Conservation (phyloP, 2,329 filamentous ascomycete species). For the Massarina eburnea region DNA sequence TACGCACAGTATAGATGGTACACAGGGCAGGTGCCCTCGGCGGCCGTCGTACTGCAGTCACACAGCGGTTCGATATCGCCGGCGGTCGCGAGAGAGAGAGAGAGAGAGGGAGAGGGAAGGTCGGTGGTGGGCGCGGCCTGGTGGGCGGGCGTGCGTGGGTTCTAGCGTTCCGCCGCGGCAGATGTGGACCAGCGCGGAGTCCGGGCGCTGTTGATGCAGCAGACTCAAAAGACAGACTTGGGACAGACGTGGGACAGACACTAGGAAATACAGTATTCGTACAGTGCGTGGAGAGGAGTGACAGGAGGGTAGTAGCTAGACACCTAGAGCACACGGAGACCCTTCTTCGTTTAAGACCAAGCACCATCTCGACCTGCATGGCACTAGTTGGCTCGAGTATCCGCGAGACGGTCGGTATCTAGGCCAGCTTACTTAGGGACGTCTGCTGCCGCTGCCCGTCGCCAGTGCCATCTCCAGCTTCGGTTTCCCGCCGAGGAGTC, state of each 20-base stretch:
- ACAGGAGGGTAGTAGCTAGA: no score
- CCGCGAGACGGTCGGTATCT: no score
- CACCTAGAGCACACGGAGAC: no score
- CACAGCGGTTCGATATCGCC: constrained; percentile 2
- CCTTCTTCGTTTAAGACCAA: no score
- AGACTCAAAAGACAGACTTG: background rate
- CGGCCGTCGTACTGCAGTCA: constrained; percentile 5
- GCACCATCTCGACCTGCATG: no score
- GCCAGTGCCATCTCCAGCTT: no score
- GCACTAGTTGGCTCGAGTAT: no score
- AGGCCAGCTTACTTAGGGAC: no score
- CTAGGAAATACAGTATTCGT: background rate
- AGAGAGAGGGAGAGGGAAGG: constrained; percentile 2
- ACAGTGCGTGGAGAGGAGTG: background rate
- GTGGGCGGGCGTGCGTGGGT: background rate
- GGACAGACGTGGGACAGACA: background rate
- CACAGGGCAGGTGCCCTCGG: constrained; percentile 15
- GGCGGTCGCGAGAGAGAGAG: background rate
- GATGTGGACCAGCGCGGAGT: background rate
- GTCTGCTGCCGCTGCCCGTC: no score
- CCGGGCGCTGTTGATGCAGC: background rate
- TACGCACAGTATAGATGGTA: constrained; percentile 16
- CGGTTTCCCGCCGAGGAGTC: no score
- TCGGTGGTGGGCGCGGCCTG: constrained; percentile 1
- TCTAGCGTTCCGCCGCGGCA: background rate